Base-by-base conservation (phyloP, 192 early-diverging fungal genomes). In the Chytriomyces hyalinus region DNA sequence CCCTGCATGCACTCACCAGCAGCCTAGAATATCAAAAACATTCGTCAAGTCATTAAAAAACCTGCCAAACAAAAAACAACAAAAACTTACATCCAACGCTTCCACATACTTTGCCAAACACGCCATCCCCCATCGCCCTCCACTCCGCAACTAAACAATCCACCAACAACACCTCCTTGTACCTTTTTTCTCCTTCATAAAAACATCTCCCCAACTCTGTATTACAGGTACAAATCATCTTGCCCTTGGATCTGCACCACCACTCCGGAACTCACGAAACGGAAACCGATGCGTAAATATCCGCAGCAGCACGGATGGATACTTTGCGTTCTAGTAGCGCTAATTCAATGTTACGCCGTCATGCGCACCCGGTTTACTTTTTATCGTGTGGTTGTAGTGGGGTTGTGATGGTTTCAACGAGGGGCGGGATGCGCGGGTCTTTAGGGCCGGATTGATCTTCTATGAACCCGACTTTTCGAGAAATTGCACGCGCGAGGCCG, bases 301-400 rank as follows among this genome's bases (percentile, higher is more conserved):
- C 81, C 2, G 78, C 77, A 5, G 82, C 81, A 9, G 51, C 76
- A 22, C 45, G 49, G 4, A 80, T 75, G 0, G 73, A 51, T 1
- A 61, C 64, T 50, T 80, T 65, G 4, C 81, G 44, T 70, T 84
- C 81, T 7, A 85, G 68, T 20, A 88, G 7, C 11, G 69, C 84
- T 9, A 88, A 67, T 60, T 88, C 87, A 65, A 86, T 88, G 76
- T 88, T 26, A 88, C 13, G 84, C 76, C 76, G 73, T 88, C 87
- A 65, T 83, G 81, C 11, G 36, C 28, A 45, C 50, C n/a, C 6
- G 77, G 76, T 3, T 67, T 53, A 7, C 77, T 67, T 43, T 11
- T 59, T 22, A 83, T 77, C 6, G 80, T 81, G 4, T 46, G 8
- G n/a, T 45, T 28, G 49, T 78, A 82, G 46, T 73, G 63, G 63